Conservation (phyloP, 2,329 filamentous ascomycete genomes). For the Cordyceps militaris region DNA sequence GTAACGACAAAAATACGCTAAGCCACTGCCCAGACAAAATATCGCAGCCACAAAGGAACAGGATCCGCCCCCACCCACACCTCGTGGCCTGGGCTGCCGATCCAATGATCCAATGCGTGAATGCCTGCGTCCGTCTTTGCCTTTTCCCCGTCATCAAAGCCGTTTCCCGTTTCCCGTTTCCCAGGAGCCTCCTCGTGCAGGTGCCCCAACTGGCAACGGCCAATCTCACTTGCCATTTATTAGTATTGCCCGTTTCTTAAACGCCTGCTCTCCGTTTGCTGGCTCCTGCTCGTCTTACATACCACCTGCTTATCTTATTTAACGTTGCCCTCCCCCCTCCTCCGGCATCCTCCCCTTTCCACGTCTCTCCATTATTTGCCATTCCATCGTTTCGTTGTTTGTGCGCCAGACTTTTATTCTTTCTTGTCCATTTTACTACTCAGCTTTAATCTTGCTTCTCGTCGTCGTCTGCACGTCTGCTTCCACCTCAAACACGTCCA, state of each 20-base stretch:
- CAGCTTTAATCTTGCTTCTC: not conserved
- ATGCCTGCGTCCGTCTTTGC: not conserved
- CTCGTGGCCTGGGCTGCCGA: not conserved
- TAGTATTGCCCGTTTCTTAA: not conserved
- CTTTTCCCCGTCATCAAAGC: too few relatives aligned
- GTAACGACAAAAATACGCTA: not conserved
- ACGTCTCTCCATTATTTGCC: not conserved
- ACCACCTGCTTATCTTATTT: not conserved
- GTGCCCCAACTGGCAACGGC: not conserved
- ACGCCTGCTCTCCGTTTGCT: not conserved
- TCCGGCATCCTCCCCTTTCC: not conserved
- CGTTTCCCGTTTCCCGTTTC: not conserved
- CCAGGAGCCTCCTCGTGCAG: not conserved
- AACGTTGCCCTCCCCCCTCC: not conserved
- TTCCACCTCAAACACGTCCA: not conserved
- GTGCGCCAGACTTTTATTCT: not conserved
- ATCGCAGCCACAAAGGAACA: not conserved
- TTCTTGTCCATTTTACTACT: not conserved
- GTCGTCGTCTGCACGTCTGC: not conserved
- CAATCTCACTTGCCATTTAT: not conserved
- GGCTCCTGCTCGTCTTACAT: not conserved
- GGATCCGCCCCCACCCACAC: conserved; percentile 5
- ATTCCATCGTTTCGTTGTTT: not conserved
- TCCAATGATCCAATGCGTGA: not conserved
- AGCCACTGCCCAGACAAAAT: not conserved